Evolutionary conservation across 352 stramenopile genomes (phyloP), one percentile per base, ranked within the genome.

Genomic region (Phytopythium mirpurense): DNA sequence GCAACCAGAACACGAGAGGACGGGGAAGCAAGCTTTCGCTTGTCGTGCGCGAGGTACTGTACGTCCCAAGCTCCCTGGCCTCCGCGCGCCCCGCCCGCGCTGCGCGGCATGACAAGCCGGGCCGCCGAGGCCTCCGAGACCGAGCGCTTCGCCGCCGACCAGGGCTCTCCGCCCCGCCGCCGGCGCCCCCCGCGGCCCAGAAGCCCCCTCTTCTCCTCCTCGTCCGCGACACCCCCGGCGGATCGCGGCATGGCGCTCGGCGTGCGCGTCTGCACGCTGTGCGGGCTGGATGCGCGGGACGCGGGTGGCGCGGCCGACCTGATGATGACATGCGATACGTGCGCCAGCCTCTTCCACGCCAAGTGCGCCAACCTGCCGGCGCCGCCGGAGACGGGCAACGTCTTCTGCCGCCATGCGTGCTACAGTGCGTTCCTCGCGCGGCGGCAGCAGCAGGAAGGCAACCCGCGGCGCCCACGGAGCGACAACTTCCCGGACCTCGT

Each of bases 371-470:
- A 84, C 44, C 51, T 90, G 18, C 73, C 74, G 35, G 68, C 75
- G 27, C 75, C 76, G 10, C 77, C 77, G 0, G 73, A 90, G 56
- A 76, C 85, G 34, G 67, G 67, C n/a, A 74, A 78, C 37, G 67
- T 85, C 26, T 90, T 88, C 49, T 90, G 80, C 29, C 70, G 68
- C 16, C 84, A 80, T 59, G 56, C 62, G 27, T 90, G 80, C 65
- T 90, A 84, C 58, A 59, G 67, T 19, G 55, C 52, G n/a, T 85
- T 71, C 52, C 64, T 63, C 53, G 73, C 72, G 52, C 53, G 26
- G 34, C 72, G 81, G 27, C 46, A 68, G 47, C 32, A 44, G 52
- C n/a, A 47, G 43, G 56, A 56, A 31, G 47, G 43, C 42, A 31
- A 55, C 23, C 23, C 21, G 19, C 49, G 51, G 7, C 27, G 67